Evolutionary conservation across 1,284 basidiomycete genomes (phyloP).

Genomic region (Termitomyces sp.): DNA sequence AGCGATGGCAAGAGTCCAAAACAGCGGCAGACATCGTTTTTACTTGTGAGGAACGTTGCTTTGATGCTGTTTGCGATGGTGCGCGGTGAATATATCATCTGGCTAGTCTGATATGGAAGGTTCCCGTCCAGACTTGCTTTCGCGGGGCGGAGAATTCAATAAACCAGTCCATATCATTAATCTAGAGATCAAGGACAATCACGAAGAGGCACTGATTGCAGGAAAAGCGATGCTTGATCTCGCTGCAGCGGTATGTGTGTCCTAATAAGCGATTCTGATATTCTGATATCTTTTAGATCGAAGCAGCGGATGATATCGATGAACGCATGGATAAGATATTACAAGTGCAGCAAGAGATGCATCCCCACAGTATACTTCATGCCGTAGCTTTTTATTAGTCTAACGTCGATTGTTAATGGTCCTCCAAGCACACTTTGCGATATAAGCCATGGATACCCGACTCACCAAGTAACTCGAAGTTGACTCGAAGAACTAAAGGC

Average conservation of each 20-base stretch:
- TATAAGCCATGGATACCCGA: too few relatives aligned
- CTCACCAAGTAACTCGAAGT: too few relatives aligned
- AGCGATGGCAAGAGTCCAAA: constrained; percentile 93
- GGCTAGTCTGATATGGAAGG: constrained; percentile 9
- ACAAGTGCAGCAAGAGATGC: constrained; percentile 77
- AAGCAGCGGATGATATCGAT: constrained; percentile 82
- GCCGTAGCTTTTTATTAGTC: constrained; percentile 76
- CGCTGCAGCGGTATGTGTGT: constrained; percentile 72
- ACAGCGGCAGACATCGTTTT: constrained; percentile 93
- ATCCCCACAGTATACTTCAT: constrained; percentile 91
- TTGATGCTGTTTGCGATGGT: constrained; percentile 98
- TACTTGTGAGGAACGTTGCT: constrained; percentile 98
- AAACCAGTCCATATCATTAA: constrained; percentile 96
- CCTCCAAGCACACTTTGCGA: too few relatives aligned
- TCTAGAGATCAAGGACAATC: constrained; percentile 98
- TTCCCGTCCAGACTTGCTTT: constrained; percentile 68
- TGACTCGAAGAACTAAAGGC: too few relatives aligned
- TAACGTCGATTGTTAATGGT: too few relatives aligned
- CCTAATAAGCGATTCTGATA: constrained; percentile 7
- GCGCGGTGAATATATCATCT: constrained; percentile 22
- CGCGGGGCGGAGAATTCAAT: constrained; percentile 88
- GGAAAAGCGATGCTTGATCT: constrained; percentile 94
- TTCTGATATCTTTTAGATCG: constrained; percentile 58
- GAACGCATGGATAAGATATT: constrained; percentile 88
- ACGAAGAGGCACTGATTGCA: constrained; percentile 95